Evolutionary conservation across 73 alveolate species (phyloP), one percentile per base, ranked within the genome.

Genomic region (Paraurostyla sp.): DNA sequence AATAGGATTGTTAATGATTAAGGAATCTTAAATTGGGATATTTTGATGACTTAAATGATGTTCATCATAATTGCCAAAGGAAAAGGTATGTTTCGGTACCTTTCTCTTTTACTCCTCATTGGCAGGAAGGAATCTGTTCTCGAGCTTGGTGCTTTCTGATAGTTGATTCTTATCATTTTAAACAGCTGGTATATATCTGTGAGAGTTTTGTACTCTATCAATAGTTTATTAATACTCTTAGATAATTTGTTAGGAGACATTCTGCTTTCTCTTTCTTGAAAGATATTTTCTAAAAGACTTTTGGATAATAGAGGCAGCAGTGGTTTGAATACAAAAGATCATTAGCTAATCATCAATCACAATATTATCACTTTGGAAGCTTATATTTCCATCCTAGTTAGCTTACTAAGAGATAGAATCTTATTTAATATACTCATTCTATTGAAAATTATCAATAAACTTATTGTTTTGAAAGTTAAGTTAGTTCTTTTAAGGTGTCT

Each of bases 261-360:
- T 65, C 46, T 38, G 7, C 46, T 73, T 48, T 35, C 56, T 73
- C 51, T 73, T 73, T 38, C 46, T 36, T 16, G n/a, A 9, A 3
- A 65, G 6, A 43, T 73, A 73, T 7, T 27, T 48, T 46, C 86
- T 73, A 29, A 48, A 73, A 43, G n/a, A 3, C 49, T 30, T 73
- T 27, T 73, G 50, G 27, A 73, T 73, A 23, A 73, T 73, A 13
- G 86, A 13, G 23, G 86, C 86, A 3, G 86, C 86, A 25, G 86
- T 73, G 6, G 86, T 43, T 25, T 45, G 36, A 3, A 73, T 71
- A 45, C 86, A 73, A 27, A 33, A 73, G 0, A 73, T 73, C 86
- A 73, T 73, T 71, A 73, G 41, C 42, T 73, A 68, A 23, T 73
- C 86, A 73, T 73, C 86, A 9, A 73, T 73, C 71, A 49, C 23